Evolutionary conservation across 306 rosid species (phyloP).

Genomic region (Dalbergia cochinchinensis): DNA sequence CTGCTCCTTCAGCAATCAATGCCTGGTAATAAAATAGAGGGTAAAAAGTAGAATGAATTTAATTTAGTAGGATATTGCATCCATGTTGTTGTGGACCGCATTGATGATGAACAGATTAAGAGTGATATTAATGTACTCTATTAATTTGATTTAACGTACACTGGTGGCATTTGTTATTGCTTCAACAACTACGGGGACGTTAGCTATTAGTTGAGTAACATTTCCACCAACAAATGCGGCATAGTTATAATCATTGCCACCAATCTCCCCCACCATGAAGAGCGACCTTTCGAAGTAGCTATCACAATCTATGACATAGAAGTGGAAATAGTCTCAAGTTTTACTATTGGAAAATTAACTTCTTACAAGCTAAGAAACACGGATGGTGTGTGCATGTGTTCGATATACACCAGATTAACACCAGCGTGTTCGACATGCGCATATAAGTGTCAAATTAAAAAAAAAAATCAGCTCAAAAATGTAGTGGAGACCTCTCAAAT

Average conservation of each 20-base stretch:
- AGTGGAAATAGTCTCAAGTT: neutral
- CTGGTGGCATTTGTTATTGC: slow-evolving; percentile 55
- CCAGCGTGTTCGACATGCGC: no score
- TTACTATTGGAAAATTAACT: neutral
- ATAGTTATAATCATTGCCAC: slow-evolving; percentile 82
- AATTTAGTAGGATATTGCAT: neutral
- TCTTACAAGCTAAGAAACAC: neutral
- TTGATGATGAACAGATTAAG: neutral
- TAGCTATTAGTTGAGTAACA: slow-evolving; percentile 52
- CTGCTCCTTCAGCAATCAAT: slow-evolving; percentile 76
- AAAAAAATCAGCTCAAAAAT: no score
- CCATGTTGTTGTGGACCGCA: neutral
- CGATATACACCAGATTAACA: no score
- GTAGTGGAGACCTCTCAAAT: no score
- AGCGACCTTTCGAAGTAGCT: slow-evolving; percentile 63
- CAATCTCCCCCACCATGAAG: slow-evolving; percentile 81
- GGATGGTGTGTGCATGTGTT: no score
- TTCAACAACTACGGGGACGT: slow-evolving; percentile 57
- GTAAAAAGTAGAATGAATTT: neutral
- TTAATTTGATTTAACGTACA: slow-evolving; percentile 48
- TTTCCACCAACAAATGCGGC: slow-evolving; percentile 56
- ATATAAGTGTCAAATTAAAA: no score
- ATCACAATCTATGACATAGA: slow-evolving; percentile 60
- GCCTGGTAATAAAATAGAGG: slow-evolving; percentile 45
- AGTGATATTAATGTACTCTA: neutral